phyloP scores from a whole-genome alignment of 2,329 filamentous ascomycete genomes.

The Epichloe coenophiala region DNA sequence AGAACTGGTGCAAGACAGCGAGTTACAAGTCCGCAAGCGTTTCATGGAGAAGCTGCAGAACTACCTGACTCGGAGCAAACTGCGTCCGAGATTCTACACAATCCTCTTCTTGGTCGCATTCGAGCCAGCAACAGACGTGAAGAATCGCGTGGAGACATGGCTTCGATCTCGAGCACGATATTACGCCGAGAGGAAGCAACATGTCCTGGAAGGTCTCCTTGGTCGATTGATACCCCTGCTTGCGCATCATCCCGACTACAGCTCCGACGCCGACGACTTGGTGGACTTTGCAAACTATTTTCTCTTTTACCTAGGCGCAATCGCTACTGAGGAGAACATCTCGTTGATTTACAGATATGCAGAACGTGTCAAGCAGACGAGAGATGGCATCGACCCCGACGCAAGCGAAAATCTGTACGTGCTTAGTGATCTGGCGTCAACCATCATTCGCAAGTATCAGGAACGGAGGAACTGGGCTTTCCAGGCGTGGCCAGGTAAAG shows the following conservation, averaged over 20 bases:
- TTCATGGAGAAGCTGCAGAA: conserved; percentile 86
- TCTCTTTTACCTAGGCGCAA: conserved; percentile 70
- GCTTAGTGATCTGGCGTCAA: conserved; percentile 74
- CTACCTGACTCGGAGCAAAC: conserved; percentile 60
- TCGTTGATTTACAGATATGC: conserved; percentile 84
- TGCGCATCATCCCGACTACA: conserved; percentile 88
- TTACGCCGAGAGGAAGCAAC: conserved; percentile 43
- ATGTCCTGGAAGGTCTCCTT: conserved; percentile 68
- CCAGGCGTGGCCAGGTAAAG: conserved; percentile 68
- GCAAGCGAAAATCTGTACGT: conserved; percentile 69
- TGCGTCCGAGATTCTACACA: conserved; percentile 70
- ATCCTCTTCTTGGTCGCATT: conserved; percentile 85
- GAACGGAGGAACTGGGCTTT: conserved; percentile 77
- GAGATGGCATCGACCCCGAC: conserved; percentile 58
- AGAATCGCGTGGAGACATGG: conserved; percentile 72
- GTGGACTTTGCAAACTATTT: conserved; percentile 80
- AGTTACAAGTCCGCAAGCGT: conserved; percentile 57
- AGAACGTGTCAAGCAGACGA: conserved; percentile 81
- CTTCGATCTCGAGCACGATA: conserved; percentile 65
- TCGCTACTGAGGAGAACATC: conserved; percentile 77
- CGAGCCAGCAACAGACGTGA: conserved; percentile 65
- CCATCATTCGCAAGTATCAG: conserved; percentile 71
- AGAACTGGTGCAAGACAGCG: conserved; percentile 65
- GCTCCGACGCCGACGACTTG: conserved; percentile 49
- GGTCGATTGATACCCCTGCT: conserved; percentile 76